A percentile compares a stretch with the other conserved stretches of the same genome.
Conservation (phyloP, 2,329 filamentous ascomycete species). For the Colletotrichum sansevieriae region DNA sequence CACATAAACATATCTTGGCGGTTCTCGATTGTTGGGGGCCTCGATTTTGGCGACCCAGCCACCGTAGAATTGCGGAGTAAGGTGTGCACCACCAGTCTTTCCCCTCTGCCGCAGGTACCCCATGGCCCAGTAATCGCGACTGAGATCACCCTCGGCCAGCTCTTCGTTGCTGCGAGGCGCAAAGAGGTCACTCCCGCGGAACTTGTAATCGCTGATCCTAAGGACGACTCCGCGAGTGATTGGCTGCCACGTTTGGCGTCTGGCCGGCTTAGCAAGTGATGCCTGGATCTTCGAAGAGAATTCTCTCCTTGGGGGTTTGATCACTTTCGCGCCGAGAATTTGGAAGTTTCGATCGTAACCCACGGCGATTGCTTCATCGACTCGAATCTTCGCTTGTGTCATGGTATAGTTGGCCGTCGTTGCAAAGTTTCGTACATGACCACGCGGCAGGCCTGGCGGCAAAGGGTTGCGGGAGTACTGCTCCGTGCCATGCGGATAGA, state of each 20-base stretch:
- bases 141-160: neutral
- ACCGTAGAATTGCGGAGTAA: neutral
- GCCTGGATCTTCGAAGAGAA: no score
- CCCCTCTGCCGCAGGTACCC: neutral
- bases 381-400: fast-evolving
- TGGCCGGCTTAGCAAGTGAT: no score
- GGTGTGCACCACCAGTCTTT: neutral
- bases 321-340: neutral
- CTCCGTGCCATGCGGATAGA: neutral
- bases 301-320: neutral
- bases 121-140: neutral
- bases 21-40: no score
- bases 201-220: neutral
- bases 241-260: neutral
- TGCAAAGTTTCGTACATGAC: neutral
- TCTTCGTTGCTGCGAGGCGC: neutral
- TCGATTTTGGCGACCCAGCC: neutral
- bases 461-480: neutral
- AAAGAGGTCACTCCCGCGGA: fast-evolving
- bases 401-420: neutral
- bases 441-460: fast-evolving
- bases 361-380: neutral
- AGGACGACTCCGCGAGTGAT: fast-evolving
- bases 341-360: neutral
- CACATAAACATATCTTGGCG: neutral